Conservation (phyloP, 1,139 yeast species). For the Candida sp. region DNA sequence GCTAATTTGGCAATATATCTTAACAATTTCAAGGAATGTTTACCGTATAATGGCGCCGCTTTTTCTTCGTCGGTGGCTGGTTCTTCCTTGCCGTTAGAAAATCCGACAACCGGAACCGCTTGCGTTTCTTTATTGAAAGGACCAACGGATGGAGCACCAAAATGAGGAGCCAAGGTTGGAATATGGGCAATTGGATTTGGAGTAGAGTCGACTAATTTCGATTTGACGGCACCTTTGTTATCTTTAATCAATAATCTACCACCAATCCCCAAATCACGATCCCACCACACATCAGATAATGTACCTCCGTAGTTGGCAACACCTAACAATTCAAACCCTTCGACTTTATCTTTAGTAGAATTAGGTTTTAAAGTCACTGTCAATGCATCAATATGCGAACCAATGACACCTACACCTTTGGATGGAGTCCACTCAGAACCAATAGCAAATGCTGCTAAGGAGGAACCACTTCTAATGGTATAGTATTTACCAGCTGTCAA, state of each 20-base stretch:
- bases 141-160: conserved; percentile 29
- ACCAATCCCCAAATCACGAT: conserved; percentile 47
- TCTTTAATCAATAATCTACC: conserved; percentile 34
- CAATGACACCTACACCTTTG: conserved; percentile 38
- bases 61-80: conserved; percentile 30
- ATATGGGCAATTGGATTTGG: conserved; percentile 40
- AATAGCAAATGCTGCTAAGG: conserved; percentile 37
- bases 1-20: conserved; percentile 32
- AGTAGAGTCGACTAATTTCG: conserved; percentile 31
- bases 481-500: conserved; percentile 24
- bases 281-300: conserved; percentile 35
- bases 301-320: conserved; percentile 44
- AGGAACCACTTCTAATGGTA: conserved; percentile 33
- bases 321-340: conserved; percentile 41
- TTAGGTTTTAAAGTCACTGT: conserved; percentile 38
- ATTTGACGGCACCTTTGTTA: conserved; percentile 17
- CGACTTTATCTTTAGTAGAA: conserved; percentile 25
- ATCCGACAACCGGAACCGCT: conserved; percentile 42
- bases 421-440: conserved; percentile 39
- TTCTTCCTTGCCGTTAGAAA: conserved; percentile 15
- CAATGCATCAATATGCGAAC: conserved; percentile 42
- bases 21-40: conserved; percentile 34
- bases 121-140: conserved; percentile 38
- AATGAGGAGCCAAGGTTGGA: conserved; percentile 43
- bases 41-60: conserved; percentile 31